Conservation (phyloP, 805 yeast species). For the Starmerella tilneyi region DNA sequence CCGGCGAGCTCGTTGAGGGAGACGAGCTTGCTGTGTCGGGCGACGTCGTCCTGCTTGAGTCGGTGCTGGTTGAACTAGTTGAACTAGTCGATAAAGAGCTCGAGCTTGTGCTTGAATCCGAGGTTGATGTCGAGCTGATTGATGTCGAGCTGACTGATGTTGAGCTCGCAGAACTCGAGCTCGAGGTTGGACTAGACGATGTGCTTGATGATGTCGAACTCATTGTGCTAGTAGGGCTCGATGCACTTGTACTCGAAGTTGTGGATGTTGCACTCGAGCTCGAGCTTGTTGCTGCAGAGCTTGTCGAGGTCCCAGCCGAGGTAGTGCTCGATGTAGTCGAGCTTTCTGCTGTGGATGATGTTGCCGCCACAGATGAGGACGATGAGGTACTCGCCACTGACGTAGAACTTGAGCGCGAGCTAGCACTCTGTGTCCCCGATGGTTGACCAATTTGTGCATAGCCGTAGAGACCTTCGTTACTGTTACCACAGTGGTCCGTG, state of each 20-base stretch:
- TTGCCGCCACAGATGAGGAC: slow-evolving; percentile 7
- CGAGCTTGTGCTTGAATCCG: slow-evolving; percentile 1
- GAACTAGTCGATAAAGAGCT: slow-evolving; percentile 9
- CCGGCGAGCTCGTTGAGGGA: not conserved
- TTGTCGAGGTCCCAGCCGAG: not conserved
- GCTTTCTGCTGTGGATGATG: not conserved
- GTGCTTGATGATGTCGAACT: not conserved
- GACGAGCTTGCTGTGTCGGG: not conserved
- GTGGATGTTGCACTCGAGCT: not conserved
- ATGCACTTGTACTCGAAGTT: not conserved
- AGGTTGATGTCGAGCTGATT: slow-evolving; percentile 9
- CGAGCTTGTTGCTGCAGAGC: slow-evolving; percentile 1
- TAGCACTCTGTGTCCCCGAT: slow-evolving; percentile 27
- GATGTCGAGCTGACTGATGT: slow-evolving; percentile 8
- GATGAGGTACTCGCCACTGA: slow-evolving; percentile 8
- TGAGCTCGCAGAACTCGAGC: slow-evolving; percentile 3
- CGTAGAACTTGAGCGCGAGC: slow-evolving; percentile 15
- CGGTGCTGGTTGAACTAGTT: not conserved
- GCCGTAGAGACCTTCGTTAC: slow-evolving; percentile 40
- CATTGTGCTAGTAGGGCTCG: slow-evolving; percentile 8
- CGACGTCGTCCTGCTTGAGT: not conserved
- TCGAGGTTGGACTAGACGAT: not conserved
- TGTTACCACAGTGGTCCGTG: slow-evolving; percentile 37
- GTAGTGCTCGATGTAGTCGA: slow-evolving; percentile 17
- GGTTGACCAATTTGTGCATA: slow-evolving; percentile 39